These are phyloP conservation scores for Besnoitia besnoiti DNA, from an alignment of 169 alveolate species.

Conservation along the genomic window DNA sequence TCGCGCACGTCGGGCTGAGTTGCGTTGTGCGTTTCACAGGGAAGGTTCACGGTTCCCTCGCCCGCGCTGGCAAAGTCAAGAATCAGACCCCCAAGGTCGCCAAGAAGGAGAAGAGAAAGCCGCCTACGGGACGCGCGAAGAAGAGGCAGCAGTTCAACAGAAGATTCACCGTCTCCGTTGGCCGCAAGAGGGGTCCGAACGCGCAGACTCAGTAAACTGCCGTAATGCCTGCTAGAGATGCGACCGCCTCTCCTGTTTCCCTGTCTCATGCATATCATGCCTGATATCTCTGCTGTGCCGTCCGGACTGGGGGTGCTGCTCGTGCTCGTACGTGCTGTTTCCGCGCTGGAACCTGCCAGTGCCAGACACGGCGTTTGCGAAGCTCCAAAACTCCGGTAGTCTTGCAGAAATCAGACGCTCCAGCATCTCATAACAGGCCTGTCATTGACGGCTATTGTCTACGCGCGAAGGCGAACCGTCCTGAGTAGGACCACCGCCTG, in stretches of 20 bases:
- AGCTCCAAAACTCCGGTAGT: background rate
- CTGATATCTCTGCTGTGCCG: background rate
- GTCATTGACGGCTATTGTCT: background rate
- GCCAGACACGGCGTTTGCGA: background rate
- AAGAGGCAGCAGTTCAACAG: constrained; percentile 96
- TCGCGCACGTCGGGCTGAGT: no score
- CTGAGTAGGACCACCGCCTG: no score
- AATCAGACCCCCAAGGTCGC: constrained; percentile 98
- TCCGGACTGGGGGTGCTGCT: background rate
- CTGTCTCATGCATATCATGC: no score
- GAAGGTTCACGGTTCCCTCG: constrained; percentile 97
- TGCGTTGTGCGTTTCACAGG: constrained; percentile 48
- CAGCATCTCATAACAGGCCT: background rate
- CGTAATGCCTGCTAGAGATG: background rate
- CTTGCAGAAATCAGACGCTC: background rate
- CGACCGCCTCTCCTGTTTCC: background rate
- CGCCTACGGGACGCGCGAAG: constrained; percentile 97
- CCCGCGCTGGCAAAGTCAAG: constrained; percentile 99
- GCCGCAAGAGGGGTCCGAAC: constrained; percentile 85
- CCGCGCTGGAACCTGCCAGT: background rate
- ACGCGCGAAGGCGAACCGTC: no score
- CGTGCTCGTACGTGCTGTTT: background rate
- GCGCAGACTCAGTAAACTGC: constrained; percentile 68
- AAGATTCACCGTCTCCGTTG: constrained; percentile 91
- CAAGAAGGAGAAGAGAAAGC: constrained; percentile 95